Evolutionary conservation across 2,329 filamentous ascomycete species (phyloP), one percentile per base, ranked within the genome.

Genomic region (Chaetomium olivaceum): DNA sequence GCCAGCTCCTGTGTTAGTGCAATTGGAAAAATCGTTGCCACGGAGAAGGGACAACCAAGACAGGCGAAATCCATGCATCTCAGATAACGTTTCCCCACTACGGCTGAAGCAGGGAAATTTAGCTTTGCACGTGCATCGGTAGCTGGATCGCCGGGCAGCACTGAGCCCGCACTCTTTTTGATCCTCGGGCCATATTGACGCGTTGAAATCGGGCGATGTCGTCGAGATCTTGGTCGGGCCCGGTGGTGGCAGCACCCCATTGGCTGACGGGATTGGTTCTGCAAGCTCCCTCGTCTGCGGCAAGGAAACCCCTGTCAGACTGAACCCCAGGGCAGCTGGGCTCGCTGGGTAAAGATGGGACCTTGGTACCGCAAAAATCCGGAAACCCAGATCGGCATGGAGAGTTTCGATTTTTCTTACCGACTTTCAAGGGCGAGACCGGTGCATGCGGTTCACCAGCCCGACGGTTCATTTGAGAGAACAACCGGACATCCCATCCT

Each of bases 271-370:
- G 3, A 25, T 11, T 46, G 43, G 25, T 14, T 27, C 50, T 60
- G 57, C 62, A 50, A 12, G 36, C 12, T 43, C 69, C 36, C 69
- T 51, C 61, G 65, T 7, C 23, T 16, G 39, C 31, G 5, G 29
- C 65, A 66, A 21, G 67, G 67, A 33, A 36, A 0, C 52, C 67
- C 69, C 33, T 63, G 69, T 48, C 56, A 27, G 57, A 56, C 59
- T 52, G 9, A 58, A 67, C 62, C 69, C 69, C 52, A 60, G 70
- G 58, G 36, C 62, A 71, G 70, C 69, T 71, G 70, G 68, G 55
- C 16, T 43, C 39, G 39, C 39, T 43, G 39, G 39, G 39, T 19
- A 43, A 31, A 11, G 57, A 27, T 61, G 58, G 52, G 33, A 55
- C 62, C 62, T 23, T 43, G 29, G 23, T 19, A 33, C 43, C 48